phyloP scores from a whole-genome alignment of 2,329 filamentous ascomycete species.

The Clarireedia hainanense region DNA sequence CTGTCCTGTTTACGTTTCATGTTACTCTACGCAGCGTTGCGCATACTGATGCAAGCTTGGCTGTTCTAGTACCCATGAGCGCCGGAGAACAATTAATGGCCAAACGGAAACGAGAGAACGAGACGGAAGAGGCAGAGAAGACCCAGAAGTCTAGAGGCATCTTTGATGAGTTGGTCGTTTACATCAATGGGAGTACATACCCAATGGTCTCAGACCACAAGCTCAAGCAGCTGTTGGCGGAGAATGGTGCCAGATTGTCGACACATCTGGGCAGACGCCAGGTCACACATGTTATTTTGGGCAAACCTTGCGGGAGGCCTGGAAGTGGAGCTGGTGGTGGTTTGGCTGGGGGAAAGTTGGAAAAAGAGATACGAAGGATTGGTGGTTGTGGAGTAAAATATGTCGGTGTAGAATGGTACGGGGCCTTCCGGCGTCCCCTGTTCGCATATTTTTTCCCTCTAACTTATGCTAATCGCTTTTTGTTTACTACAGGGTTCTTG shows the following conservation, averaged over 20 bases:
- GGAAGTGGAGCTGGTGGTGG: constrained; percentile 61
- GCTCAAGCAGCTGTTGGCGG: constrained; percentile 68
- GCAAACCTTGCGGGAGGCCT: constrained; percentile 41
- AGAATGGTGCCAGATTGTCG: constrained; percentile 66
- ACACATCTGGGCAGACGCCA: constrained; percentile 62
- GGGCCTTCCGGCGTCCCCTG: constrained; percentile 5
- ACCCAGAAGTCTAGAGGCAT: constrained; percentile 35
- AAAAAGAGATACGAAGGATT: constrained; percentile 65
- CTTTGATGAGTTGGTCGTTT: constrained; percentile 66
- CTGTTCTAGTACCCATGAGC: constrained; percentile 27
- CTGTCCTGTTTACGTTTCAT: constrained; percentile 3
- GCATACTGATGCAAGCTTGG: constrained; percentile 7
- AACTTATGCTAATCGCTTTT: background rate
- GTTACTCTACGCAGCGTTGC: constrained; percentile 1
- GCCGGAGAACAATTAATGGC: constrained; percentile 18
- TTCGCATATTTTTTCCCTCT: background rate
- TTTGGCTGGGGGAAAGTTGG: constrained; percentile 68
- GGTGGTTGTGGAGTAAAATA: constrained; percentile 68
- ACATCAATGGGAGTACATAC: constrained; percentile 81
- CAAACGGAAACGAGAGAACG: constrained; percentile 42
- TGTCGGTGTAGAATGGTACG: constrained; percentile 72
- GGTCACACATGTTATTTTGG: constrained; percentile 83
- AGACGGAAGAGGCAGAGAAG: constrained; percentile 36
- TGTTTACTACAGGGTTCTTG: constrained; percentile 55
- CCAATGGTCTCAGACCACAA: constrained; percentile 79